phyloP scores from a whole-genome alignment of 2,329 filamentous ascomycete genomes.

The Penicillium fuscoglaucum region DNA sequence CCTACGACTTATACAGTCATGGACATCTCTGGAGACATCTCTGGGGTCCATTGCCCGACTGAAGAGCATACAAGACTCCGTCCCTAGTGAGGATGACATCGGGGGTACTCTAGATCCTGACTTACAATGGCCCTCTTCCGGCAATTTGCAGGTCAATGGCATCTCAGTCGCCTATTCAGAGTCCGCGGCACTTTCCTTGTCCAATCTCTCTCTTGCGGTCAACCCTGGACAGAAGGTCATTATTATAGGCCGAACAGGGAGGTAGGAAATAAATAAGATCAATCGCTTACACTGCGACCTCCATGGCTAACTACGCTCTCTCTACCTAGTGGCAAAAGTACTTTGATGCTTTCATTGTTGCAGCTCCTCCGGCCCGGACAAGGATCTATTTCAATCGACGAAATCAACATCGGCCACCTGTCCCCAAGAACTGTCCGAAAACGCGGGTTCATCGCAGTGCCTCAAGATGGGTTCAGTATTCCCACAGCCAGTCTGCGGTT shows the following conservation, averaged over 20 bases:
- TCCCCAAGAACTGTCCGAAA: not conserved
- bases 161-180: conserved; percentile 2
- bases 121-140: not conserved
- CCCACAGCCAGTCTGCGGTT: conserved; percentile 6
- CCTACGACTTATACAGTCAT: not conserved
- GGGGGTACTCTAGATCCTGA: not conserved
- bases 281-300: not conserved
- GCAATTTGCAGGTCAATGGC: not conserved
- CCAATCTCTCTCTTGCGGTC: not conserved
- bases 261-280: not conserved
- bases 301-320: not conserved
- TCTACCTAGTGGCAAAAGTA: not conserved
- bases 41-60: not conserved
- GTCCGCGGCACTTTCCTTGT: not conserved
- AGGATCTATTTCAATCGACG: not conserved
- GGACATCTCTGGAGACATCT: conserved; percentile 6
- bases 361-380: not conserved
- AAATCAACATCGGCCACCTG: not conserved
- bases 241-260: conserved; percentile 7
- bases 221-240: not conserved
- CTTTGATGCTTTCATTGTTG: conserved; percentile 1
- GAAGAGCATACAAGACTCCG: not conserved
- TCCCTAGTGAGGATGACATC: not conserved
- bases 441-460: conserved; percentile 11
- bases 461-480: conserved; percentile 11